Evolutionary conservation across 257 asterid genomes (phyloP).

Genomic region (Ajuga chamaepitys): DNA sequence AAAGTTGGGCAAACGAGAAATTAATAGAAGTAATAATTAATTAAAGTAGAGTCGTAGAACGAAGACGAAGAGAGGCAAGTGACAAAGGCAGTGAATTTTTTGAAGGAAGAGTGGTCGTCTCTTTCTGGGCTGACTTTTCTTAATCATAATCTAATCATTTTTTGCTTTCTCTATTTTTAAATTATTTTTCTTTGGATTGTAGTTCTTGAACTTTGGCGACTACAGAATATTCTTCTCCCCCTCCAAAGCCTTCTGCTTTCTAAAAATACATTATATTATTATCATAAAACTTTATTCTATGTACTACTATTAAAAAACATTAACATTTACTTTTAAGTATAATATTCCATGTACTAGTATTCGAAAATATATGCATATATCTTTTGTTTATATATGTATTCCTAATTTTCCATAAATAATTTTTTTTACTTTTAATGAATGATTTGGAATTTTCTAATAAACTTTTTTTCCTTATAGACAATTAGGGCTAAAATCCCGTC

Average conservation of each 20-base stretch:
- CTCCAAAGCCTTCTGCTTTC: slow-evolving; percentile 58
- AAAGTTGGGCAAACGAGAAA: background rate
- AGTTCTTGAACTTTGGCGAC: slow-evolving; percentile 62
- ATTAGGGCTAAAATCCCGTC: too few species aligned
- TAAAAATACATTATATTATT: too few species aligned
- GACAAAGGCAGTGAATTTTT: slow-evolving; percentile 85
- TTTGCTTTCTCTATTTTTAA: slow-evolving; percentile 43
- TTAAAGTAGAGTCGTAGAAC: background rate
- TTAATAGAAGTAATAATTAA: background rate
- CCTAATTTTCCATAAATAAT: too few species aligned
- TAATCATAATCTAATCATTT: slow-evolving; percentile 85
- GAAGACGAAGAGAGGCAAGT: slow-evolving; percentile 23
- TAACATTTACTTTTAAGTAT: too few species aligned
- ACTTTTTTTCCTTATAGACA: too few species aligned
- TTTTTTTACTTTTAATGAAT: too few species aligned
- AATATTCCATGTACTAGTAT: too few species aligned
- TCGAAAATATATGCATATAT: too few species aligned
- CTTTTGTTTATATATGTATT: too few species aligned
- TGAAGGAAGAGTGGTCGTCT: slow-evolving; percentile 59
- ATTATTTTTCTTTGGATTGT: slow-evolving; percentile 58
- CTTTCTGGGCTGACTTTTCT: slow-evolving; percentile 76
- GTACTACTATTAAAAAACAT: too few species aligned
- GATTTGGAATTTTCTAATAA: too few species aligned
- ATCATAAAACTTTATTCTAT: too few species aligned
- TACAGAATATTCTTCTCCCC: slow-evolving; percentile 58